Evolutionary conservation across 169 alveolate genomes (phyloP).

Genomic region (Plasmodium inui): DNA sequence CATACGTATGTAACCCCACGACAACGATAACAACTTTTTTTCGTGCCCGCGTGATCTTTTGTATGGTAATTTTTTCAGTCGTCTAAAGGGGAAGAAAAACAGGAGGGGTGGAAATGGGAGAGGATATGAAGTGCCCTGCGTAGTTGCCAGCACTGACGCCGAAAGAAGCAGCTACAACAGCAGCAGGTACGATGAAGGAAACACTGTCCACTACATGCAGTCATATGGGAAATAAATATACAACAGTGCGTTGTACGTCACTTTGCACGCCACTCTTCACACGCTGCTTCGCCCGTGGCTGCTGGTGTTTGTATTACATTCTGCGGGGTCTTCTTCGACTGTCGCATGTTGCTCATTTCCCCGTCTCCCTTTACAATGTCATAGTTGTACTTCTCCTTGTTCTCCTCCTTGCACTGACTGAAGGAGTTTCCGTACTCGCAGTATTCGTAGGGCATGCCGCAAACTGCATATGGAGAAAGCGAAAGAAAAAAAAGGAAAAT

Average conservation of each 20-base stretch:
- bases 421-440: conserved; percentile 90
- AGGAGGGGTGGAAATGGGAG: background rate
- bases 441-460: conserved; percentile 91
- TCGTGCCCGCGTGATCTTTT: conserved; percentile 86
- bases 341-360: conserved; percentile 27
- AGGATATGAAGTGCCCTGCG: conserved; percentile 2
- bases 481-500: background rate
- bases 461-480: conserved; percentile 25
- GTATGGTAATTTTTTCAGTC: conserved; percentile 81
- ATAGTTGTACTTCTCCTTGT: conserved; percentile 77
- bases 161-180: too few species aligned
- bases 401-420: conserved; percentile 80
- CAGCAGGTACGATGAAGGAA: background rate
- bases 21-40: conserved; percentile 89
- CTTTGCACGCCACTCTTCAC: background rate
- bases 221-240: background rate
- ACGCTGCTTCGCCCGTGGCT: background rate
- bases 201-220: background rate
- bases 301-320: conserved; percentile 3
- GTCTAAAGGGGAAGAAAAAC: conserved; percentile 17
- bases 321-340: conserved; percentile 26
- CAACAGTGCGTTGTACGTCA: background rate
- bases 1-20: conserved; percentile 88
- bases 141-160: conserved; percentile 1
- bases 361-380: background rate